Base-by-base conservation (phyloP, 1,139 yeast species). In the Petasospora fabianii region DNA sequence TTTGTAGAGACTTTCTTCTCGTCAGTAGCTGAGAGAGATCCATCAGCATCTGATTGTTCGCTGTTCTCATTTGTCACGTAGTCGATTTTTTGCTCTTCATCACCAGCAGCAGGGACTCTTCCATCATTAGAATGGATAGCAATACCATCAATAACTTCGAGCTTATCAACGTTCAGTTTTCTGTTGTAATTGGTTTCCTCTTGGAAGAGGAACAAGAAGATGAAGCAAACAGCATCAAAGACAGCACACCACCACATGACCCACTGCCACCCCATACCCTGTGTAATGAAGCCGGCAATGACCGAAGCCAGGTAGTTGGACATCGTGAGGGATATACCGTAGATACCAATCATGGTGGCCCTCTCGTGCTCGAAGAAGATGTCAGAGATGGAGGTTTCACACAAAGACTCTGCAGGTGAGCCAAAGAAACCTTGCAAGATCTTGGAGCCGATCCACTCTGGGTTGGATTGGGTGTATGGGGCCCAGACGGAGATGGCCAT, bases 371-470 rank as follows among this genome's bases (percentile, higher is more conserved):
- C 74, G 48, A 71, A 73, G 51, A 68, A 72, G 38, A 73, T 52
- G 49, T 73, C 78, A 10, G 73, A 59, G 38, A 72, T 66, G 4
- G 74, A 54, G 24, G 75, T 66, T 52, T 75, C 80, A 16, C 75
- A 71, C 30, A 75, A 54, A 0, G 80, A 69, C 47, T 77, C 82
- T 46, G 73, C 68, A 5, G 80, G 77, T 15, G 79, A 69, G 24
- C 68, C 71, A 31, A 70, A 65, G 22, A 73, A 56, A 2, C 80
- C 80, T 33, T 63, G 65, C 14, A 47, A 44, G 35, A 61, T 59
- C 33, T 64, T 62, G 5, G 60, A 57, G 47, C 65, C 65, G 30
- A 57, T 53, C 58, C 59, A 55, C 40, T 60, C 66, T 30, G 70
- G 68, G 39, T 63, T 59, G 6, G 60, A 49, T 21, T 52, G 61